Evolutionary conservation across 805 yeast genomes (phyloP).

Genomic region (Scheffersomyces amazonensis): DNA sequence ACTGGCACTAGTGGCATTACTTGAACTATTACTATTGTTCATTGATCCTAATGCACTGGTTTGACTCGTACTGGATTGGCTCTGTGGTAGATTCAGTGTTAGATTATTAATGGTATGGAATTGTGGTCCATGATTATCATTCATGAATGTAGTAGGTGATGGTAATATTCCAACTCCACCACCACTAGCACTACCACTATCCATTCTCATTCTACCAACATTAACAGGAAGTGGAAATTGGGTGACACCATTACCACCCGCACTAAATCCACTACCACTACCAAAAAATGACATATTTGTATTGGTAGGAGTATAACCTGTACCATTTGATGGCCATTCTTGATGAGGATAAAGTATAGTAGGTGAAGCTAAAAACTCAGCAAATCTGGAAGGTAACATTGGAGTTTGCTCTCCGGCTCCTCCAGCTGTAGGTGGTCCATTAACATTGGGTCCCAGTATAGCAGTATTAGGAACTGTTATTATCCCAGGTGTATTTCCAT

Average conservation of each 20-base stretch:
- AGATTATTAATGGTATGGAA: background rate
- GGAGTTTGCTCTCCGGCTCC: slow-evolving; percentile 63
- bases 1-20: background rate
- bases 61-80: background rate
- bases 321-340: slow-evolving; percentile 35
- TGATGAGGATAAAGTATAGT: slow-evolving; percentile 64
- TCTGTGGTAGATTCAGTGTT: no score
- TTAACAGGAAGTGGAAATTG: background rate
- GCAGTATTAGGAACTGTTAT: no score
- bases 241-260: background rate
- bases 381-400: slow-evolving; percentile 65
- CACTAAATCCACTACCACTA: background rate
- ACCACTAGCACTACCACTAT: background rate
- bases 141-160: background rate
- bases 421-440: slow-evolving; percentile 3
- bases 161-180: background rate
- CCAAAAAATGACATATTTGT: background rate
- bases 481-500: no score
- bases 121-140: background rate
- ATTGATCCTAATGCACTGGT: background rate
- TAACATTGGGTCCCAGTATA: no score
- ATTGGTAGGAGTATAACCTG: slow-evolving; percentile 38
- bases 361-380: slow-evolving; percentile 80
- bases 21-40: background rate
- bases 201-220: background rate